phyloP scores from a whole-genome alignment of 768 basidiomycete species.

The Lactarius hengduanensis region DNA sequence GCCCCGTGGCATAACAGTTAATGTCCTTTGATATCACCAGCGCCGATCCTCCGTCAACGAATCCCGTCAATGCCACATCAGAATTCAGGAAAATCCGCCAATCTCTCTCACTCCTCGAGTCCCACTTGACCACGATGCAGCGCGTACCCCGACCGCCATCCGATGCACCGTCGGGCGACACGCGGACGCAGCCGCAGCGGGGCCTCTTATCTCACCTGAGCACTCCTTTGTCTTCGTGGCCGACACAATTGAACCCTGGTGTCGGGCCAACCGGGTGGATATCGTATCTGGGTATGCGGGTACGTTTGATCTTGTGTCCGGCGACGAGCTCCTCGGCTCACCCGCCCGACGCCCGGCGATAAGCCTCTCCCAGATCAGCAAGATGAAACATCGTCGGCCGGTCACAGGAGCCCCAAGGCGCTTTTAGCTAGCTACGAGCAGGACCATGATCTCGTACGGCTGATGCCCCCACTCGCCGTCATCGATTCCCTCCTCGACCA shows the following conservation, averaged over 20 bases:
- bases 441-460: constrained; percentile 27
- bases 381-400: constrained; percentile 14
- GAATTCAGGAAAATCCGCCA: constrained; percentile 29
- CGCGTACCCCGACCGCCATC: constrained; percentile 1
- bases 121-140: constrained; percentile 21
- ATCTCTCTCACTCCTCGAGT: constrained; percentile 28
- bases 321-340: not conserved
- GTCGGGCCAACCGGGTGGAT: constrained; percentile 28
- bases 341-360: not conserved
- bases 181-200: constrained; percentile 12
- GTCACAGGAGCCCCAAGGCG: constrained; percentile 14
- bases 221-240: constrained; percentile 23
- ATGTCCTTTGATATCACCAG: not conserved
- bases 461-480: constrained; percentile 26
- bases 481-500: constrained; percentile 27
- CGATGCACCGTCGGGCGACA: constrained; percentile 2
- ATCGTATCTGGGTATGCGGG: constrained; percentile 28
- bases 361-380: constrained; percentile 25
- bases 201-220: constrained; percentile 18
- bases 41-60: constrained; percentile 9
- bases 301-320: constrained; percentile 6
- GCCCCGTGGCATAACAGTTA: no score
- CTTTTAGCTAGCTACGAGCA: constrained; percentile 23
- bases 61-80: constrained; percentile 24
- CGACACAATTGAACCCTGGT: constrained; percentile 22